Evolutionary conservation across 106 monocot species (phyloP).

Genomic region (Iris macrosiphon): DNA sequence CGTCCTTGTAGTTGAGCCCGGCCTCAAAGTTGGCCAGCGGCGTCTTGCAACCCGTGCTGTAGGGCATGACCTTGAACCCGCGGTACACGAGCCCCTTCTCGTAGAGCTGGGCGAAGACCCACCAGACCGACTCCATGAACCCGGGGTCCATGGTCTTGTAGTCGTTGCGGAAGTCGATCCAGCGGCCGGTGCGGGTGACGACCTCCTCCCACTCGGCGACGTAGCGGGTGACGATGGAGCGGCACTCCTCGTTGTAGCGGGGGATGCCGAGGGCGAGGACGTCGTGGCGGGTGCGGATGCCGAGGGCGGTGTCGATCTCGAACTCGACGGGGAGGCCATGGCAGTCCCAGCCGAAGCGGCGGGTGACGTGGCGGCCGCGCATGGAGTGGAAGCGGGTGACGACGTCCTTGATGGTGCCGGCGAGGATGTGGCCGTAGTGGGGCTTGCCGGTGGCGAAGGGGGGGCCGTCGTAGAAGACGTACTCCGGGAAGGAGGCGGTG

Average conservation of each 20-base stretch:
- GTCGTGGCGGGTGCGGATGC: constrained; percentile 56
- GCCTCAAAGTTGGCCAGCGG: constrained; percentile 93
- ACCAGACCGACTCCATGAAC: constrained; percentile 95
- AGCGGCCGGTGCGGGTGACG: constrained; percentile 73
- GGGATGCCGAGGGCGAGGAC: constrained; percentile 78
- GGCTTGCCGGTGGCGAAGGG: constrained; percentile 95
- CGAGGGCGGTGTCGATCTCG: constrained; percentile 79
- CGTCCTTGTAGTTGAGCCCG: constrained; percentile 62
- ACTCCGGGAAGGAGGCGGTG: constrained; percentile 65
- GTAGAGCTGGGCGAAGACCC: constrained; percentile 81
- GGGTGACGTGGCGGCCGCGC: constrained; percentile 82
- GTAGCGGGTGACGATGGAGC: constrained; percentile 76
- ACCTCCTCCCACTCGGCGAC: constrained; percentile 89
- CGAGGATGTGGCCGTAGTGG: constrained; percentile 97
- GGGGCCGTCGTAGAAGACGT: constrained; percentile 96
- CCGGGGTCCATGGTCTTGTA: constrained; percentile 94
- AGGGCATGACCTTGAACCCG: constrained; percentile 45
- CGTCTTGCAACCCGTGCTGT: constrained; percentile 79
- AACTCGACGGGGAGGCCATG: constrained; percentile 96
- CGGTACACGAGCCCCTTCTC: constrained; percentile 83
- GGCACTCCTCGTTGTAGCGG: constrained; percentile 82
- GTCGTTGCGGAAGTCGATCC: constrained; percentile 93
- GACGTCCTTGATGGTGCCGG: constrained; percentile 99
- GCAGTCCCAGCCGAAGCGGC: constrained; percentile 99
- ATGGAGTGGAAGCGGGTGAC: constrained; percentile 94